Evolutionary conservation across 176 grass and related monocot genomes (phyloP).

Genomic region (Aegilops tauschii): DNA sequence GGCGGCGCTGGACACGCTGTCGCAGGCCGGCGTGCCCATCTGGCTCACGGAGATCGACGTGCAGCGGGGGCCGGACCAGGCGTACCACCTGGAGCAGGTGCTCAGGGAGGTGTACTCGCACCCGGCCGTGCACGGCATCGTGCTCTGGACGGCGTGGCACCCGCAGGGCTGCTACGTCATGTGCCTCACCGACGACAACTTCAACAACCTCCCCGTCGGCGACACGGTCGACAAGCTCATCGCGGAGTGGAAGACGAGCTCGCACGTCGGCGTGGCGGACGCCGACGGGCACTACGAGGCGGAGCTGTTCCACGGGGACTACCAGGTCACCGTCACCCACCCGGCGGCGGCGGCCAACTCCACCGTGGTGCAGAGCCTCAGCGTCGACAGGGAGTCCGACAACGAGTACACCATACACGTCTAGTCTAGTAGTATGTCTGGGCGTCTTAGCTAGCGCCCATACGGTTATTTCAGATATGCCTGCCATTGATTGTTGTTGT

Average conservation of each 20-base stretch:
- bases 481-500: conserved; percentile 24
- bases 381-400: conserved; percentile 45
- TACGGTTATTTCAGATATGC: not conserved
- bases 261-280: conserved; percentile 33
- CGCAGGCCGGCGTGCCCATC: conserved; percentile 55
- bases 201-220: conserved; percentile 68
- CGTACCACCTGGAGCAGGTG: conserved; percentile 65
- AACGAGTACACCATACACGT: conserved; percentile 49
- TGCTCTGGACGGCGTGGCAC: conserved; percentile 81
- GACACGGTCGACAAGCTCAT: conserved; percentile 79
- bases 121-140: conserved; percentile 82
- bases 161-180: conserved; percentile 63
- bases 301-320: conserved; percentile 70
- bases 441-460: not conserved
- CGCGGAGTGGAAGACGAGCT: conserved; percentile 44
- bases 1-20: conserved; percentile 67
- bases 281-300: conserved; percentile 53
- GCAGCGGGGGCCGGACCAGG: conserved; percentile 24
- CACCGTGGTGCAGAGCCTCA: conserved; percentile 51
- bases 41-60: conserved; percentile 95
- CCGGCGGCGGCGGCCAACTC: conserved; percentile 41
- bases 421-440: not conserved
- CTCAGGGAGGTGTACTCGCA: conserved; percentile 86
- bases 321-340: conserved; percentile 61
- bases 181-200: conserved; percentile 86